Evolutionary conservation across 1,139 yeast genomes (phyloP), one percentile per base, ranked within the genome.

Genomic region (Yamadazyma epiphylla): DNA sequence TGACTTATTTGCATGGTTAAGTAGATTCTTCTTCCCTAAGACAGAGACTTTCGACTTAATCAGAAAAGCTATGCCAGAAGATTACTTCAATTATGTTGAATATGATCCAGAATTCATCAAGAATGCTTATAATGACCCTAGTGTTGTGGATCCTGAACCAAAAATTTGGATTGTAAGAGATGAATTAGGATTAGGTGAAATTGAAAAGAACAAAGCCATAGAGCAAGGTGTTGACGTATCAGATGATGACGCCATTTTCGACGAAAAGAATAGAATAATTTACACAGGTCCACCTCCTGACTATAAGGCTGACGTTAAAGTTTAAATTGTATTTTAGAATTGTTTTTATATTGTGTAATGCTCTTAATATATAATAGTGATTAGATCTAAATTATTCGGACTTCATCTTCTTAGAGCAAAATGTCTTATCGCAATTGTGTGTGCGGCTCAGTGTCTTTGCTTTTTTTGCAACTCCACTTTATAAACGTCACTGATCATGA

Each of bases 91-190:
- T 41, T 65, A 65, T 46, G 58, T 67, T 36, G 68, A 65, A 40
- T 68, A 67, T 42, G 60, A 64, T 35, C 55, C 60, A 5, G 69
- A 61, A 15, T 68, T 65, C 45, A 45, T 64, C 22, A 50, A 53
- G 36, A 58, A 48, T 36, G 94, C 95, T 4, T 83, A 79, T 48
- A 72, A 75, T 28, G 77, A 77, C 49, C 88, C 89, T 13, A 72
- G 71, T 32, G 78, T 82, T 21, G 61, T 60, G 15, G 80, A 76
- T 26, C 69, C 65, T 19, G 79, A 73, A 42, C 86, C 87, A 11
- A 73, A 73, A 26, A 65, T 81, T 30, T 83, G 94, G 94, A 63
- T 80, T 40, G 77, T 83, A 25, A 66, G 58, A 38, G 94, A 83
- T 54, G 70, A 75, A 16, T 60, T 81, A 74, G 91, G 91, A 13